Percentiles rank a stretch among this genome's conserved stretches.
phyloP scores from a whole-genome alignment of 352 stramenopile genomes.

The Aphanomyces cochlioides region DNA sequence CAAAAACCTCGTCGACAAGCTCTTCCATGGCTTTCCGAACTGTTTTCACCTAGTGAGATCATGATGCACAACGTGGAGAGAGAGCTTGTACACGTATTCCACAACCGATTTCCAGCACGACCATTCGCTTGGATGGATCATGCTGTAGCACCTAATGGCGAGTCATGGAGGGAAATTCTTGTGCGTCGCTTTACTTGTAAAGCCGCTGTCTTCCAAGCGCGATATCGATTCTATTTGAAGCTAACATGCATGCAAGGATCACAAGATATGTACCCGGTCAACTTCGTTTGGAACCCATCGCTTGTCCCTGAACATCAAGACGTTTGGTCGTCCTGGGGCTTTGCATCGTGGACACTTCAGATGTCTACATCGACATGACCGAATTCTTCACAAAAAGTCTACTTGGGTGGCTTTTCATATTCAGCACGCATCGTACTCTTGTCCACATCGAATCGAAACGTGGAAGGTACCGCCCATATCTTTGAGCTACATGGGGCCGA shows the following conservation, averaged over 20 bases:
- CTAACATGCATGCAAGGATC: too few species aligned
- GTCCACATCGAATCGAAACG: conserved; percentile 66
- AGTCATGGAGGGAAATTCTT: too few species aligned
- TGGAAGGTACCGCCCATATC: conserved; percentile 50
- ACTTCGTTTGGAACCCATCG: conserved; percentile 70
- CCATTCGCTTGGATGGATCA: conserved; percentile 51
- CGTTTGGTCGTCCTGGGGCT: conserved; percentile 68
- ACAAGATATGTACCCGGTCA: conserved; percentile 46
- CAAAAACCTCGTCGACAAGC: conserved; percentile 69
- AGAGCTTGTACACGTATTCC: conserved; percentile 47
- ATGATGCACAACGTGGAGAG: background rate
- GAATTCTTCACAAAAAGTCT: conserved; percentile 1
- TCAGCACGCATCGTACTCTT: conserved; percentile 56
- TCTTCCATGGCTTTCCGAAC: conserved; percentile 76
- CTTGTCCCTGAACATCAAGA: conserved; percentile 90
- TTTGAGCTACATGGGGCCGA: conserved; percentile 39
- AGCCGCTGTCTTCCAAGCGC: conserved; percentile 73
- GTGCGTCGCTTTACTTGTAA: conserved; percentile 29
- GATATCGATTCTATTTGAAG: conserved; percentile 49
- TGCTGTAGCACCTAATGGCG: conserved; percentile 58
- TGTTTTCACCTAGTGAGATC: conserved; percentile 56
- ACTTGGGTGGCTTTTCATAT: conserved; percentile 17
- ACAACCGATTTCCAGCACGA: conserved; percentile 82
- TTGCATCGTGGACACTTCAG: conserved; percentile 54
- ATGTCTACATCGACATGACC: conserved; percentile 20